A percentile compares a stretch with the other conserved stretches of the same genome.
Conservation (phyloP, 1,139 yeast genomes). For the Pichia sp. region DNA sequence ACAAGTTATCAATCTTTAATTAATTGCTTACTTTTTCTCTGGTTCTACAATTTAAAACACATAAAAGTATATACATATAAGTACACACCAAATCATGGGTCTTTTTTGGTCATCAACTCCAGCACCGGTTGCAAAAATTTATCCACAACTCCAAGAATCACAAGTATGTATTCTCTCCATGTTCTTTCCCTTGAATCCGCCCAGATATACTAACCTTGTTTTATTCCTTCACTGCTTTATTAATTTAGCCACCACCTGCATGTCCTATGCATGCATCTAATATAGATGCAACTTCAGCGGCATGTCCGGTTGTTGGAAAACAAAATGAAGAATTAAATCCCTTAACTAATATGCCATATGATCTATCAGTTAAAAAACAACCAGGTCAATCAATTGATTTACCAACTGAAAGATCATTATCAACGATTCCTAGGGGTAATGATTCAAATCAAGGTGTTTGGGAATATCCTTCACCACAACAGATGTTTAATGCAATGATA, state of each 20-base stretch:
- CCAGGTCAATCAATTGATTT: slow-evolving; percentile 76
- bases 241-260: slow-evolving; percentile 14
- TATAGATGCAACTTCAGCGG: slow-evolving; percentile 18
- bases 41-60: background rate
- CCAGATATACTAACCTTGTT: background rate
- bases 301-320: slow-evolving; percentile 30
- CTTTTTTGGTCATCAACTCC: slow-evolving; percentile 27
- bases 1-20: background rate
- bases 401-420: slow-evolving; percentile 77
- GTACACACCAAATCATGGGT: slow-evolving; percentile 51
- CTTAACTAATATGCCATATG: slow-evolving; percentile 81
- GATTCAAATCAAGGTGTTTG: slow-evolving; percentile 64
- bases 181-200: background rate
- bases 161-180: background rate
- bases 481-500: slow-evolving; percentile 96
- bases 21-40: background rate
- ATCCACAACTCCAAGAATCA: background rate
- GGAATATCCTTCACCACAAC: slow-evolving; percentile 99
- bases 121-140: background rate
- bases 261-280: slow-evolving; percentile 15
- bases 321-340: slow-evolving; percentile 50
- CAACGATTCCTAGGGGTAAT: slow-evolving; percentile 83
- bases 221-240: background rate
- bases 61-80: too few species aligned
- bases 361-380: slow-evolving; percentile 56